These are phyloP conservation scores for Aspergillus intermedius DNA, from an alignment of 2,329 filamentous ascomycete species.

Conservation along the genomic window DNA sequence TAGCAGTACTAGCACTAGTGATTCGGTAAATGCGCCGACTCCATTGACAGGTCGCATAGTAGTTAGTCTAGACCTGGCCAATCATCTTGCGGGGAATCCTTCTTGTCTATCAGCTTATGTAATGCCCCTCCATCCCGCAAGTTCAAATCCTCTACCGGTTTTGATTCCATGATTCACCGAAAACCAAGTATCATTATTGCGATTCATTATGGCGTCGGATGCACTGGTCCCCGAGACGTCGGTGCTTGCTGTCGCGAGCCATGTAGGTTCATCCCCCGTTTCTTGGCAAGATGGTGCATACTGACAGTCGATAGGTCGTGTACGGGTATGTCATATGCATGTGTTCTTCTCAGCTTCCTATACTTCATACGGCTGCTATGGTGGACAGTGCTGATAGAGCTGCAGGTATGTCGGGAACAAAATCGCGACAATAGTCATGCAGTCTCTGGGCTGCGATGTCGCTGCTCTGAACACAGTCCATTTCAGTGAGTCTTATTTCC, in stretches of 20 bases:
- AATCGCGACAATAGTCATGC: constrained; percentile 91
- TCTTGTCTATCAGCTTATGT: neutral
- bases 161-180: constrained; percentile 3
- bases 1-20: too few species aligned
- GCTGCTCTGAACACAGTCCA: constrained; percentile 93
- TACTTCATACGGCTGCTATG: neutral
- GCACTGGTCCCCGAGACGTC: constrained; percentile 52
- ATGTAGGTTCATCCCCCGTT: constrained; percentile 55
- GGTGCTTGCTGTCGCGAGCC: constrained; percentile 85
- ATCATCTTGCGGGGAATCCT: neutral
- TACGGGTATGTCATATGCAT: constrained; percentile 20
- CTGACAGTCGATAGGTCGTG: constrained; percentile 18
- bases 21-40: too few species aligned
- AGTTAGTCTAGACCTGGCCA: neutral
- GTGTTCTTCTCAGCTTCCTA: too few species aligned
- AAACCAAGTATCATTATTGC: neutral
- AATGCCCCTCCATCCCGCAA: neutral
- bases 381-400: constrained; percentile 5
- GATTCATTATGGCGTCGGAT: constrained; percentile 26
- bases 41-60: too few species aligned
- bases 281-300: constrained; percentile 9
- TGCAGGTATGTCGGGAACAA: constrained; percentile 93
- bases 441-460: constrained; percentile 88
- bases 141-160: neutral
- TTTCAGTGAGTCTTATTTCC: constrained; percentile 63